Percentiles rank a stretch among this genome's conserved stretches.
Evolutionary conservation across 345 rosid species (phyloP).

Genomic region (Angophora floribunda): DNA sequence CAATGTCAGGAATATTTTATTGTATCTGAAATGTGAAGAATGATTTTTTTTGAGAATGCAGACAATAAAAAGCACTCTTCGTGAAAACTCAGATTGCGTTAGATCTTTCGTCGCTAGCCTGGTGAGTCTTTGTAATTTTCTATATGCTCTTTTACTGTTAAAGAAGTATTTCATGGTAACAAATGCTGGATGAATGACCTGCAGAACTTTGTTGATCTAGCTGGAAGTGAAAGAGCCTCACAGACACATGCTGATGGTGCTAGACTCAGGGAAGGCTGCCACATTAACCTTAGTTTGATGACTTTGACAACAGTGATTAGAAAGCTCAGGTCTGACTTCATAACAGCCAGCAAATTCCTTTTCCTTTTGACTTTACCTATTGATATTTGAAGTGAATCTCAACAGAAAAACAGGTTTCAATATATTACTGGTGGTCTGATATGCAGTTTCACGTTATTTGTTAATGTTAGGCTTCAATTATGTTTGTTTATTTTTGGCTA

Average conservation of each 20-base stretch:
- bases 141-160: not conserved
- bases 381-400: not conserved
- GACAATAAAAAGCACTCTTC: conserved; percentile 87
- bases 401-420: not conserved
- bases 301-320: conserved; percentile 96
- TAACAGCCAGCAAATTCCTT: not conserved
- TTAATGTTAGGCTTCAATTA: not conserved
- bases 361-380: not conserved
- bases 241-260: conserved; percentile 96
- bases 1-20: not conserved
- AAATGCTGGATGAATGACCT: conserved; percentile 5
- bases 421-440: not conserved
- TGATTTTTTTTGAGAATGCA: conserved; percentile 23
- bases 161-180: not conserved
- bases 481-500: not conserved
- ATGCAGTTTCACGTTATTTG: not conserved
- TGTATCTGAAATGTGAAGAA: not conserved
- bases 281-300: conserved; percentile 98
- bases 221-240: conserved; percentile 99
- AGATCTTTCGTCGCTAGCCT: conserved; percentile 93
- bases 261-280: conserved; percentile 98
- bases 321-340: conserved; percentile 66
- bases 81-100: conserved; percentile 92
- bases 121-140: conserved; percentile 30
- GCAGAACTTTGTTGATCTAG: conserved; percentile 98